Conservation (phyloP, 331 rosid species). For the Quercus phellos region DNA sequence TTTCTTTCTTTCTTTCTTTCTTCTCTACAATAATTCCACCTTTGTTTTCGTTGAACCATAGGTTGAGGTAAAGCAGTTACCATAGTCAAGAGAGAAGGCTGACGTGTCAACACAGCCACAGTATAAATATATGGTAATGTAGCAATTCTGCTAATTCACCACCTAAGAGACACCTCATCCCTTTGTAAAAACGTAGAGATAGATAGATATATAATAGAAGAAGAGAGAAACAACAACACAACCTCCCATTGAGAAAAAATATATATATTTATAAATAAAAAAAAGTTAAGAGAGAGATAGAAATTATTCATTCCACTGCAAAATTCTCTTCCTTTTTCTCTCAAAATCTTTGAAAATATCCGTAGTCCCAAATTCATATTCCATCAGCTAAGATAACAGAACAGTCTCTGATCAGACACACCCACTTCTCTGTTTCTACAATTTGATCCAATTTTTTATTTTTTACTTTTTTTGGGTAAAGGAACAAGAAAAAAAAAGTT, state of each 20-base stretch:
- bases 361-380: not conserved
- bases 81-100: constrained; percentile 13
- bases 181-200: constrained; percentile 26
- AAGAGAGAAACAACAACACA: constrained; percentile 6
- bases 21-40: constrained; percentile 6
- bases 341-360: constrained; percentile 18
- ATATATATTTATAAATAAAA: no score
- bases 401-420: constrained; percentile 35
- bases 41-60: constrained; percentile 15
- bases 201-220: not conserved
- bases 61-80: constrained; percentile 11
- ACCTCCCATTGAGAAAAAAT: not conserved
- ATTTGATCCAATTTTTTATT: constrained; percentile 30
- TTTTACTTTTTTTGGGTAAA: constrained; percentile 16
- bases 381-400: constrained; percentile 17
- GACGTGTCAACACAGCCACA: constrained; percentile 22
- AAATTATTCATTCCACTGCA: constrained; percentile 24
- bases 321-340: constrained; percentile 18
- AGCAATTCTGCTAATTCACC: constrained; percentile 24
- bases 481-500: constrained; percentile 1
- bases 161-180: constrained; percentile 50
- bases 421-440: constrained; percentile 27
- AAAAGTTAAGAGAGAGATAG: not conserved
- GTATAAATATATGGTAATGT: constrained; percentile 4
- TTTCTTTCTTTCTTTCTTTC: not conserved